These are phyloP conservation scores for Ogataea nonfermentans DNA, from an alignment of 805 yeast species.

Conservation along the genomic window DNA sequence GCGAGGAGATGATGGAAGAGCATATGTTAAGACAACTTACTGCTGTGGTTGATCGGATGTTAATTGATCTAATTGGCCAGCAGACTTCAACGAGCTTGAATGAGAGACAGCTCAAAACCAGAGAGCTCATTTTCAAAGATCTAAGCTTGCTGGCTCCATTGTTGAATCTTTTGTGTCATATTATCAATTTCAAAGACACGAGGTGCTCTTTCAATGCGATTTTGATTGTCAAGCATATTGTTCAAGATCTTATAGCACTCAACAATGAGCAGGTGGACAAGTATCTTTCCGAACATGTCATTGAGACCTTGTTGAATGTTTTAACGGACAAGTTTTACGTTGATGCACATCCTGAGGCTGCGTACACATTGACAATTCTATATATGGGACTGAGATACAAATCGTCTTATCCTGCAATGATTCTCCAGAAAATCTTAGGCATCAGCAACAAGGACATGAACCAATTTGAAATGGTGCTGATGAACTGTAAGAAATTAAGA, in stretches of 20 bases:
- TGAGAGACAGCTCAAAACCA: conserved; percentile 62
- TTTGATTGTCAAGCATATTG: conserved; percentile 69
- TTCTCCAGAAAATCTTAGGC: conserved; percentile 50
- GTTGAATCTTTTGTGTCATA: conserved; percentile 67
- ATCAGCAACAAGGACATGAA: conserved; percentile 56
- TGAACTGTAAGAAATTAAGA: conserved; percentile 63
- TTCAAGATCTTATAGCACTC: conserved; percentile 64
- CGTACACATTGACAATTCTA: conserved; percentile 78
- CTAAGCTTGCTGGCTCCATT: conserved; percentile 74
- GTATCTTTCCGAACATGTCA: conserved; percentile 60
- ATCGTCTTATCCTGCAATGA: conserved; percentile 64
- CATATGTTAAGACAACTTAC: conserved; percentile 90
- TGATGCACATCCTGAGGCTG: conserved; percentile 89
- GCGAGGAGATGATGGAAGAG: conserved; percentile 99
- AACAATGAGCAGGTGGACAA: conserved; percentile 71
- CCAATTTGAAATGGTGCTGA: conserved; percentile 61
- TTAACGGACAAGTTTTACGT: conserved; percentile 72
- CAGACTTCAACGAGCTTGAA: conserved; percentile 46
- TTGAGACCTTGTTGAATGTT: conserved; percentile 66
- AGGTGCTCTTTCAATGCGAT: conserved; percentile 92
- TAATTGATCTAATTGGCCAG: conserved; percentile 88
- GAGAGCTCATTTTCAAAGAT: conserved; percentile 63
- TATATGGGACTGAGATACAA: conserved; percentile 72
- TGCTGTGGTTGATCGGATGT: conserved; percentile 81
- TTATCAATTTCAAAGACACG: conserved; percentile 81